Percentiles rank a stretch among this genome's conserved stretches.
These are phyloP conservation scores for Aureococcus anophagefferens DNA, from an alignment of 108 stramenopile genomes.

Conservation along the genomic window DNA sequence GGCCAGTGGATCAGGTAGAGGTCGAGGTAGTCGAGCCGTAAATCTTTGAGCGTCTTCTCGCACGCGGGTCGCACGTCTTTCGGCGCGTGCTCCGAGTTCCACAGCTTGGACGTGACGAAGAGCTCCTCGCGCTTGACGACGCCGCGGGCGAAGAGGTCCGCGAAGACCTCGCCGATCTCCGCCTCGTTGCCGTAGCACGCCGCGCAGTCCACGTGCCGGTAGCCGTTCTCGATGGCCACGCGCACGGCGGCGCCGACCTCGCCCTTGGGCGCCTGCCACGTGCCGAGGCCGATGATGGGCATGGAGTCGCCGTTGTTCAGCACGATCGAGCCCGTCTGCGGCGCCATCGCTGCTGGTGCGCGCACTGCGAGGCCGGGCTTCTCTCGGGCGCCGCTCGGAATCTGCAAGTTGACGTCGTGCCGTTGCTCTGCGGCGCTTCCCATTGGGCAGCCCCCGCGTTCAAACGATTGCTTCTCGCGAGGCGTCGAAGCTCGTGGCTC, in stretches of 20 bases:
- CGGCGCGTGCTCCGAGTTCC: constrained; percentile 19
- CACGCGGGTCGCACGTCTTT: constrained; percentile 28
- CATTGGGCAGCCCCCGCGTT: too few species aligned
- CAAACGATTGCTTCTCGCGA: too few species aligned
- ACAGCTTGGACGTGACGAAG: constrained; percentile 33
- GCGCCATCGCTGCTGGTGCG: too few species aligned
- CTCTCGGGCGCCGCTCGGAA: too few species aligned
- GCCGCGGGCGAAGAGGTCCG: constrained; percentile 37
- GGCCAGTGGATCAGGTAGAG: constrained; percentile 62
- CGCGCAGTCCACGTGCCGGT: constrained; percentile 49
- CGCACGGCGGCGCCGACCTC: constrained; percentile 27
- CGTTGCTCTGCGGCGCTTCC: too few species aligned
- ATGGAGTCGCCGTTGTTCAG: not conserved
- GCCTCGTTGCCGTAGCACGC: constrained; percentile 47
- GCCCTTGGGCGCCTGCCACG: constrained; percentile 56
- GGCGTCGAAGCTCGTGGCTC: too few species aligned
- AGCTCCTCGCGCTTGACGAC: constrained; percentile 40
- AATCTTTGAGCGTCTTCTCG: constrained; percentile 16
- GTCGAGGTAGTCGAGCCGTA: constrained; percentile 53
- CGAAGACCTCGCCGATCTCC: constrained; percentile 35
- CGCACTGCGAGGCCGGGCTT: too few species aligned
- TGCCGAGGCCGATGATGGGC: constrained; percentile 48
- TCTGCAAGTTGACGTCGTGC: too few species aligned
- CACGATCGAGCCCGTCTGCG: too few species aligned
- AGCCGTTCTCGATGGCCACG: constrained; percentile 33